Conservation (phyloP, 768 basidiomycete genomes). For the Nidula microcarpa region DNA sequence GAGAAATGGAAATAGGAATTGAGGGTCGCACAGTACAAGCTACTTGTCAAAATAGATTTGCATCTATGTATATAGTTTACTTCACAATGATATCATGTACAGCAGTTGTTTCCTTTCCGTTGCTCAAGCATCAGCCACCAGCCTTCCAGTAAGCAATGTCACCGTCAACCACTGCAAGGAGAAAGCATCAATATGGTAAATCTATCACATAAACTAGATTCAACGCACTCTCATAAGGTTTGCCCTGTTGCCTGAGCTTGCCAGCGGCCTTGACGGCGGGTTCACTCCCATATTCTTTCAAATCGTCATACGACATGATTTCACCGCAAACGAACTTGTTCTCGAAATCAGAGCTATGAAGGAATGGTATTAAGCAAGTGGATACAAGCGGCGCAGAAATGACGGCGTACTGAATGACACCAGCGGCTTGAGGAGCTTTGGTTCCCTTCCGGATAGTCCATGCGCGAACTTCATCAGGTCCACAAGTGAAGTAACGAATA, state of each 20-base stretch:
- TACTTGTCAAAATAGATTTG: not conserved
- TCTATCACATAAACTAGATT: too few relatives aligned
- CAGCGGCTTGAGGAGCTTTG: conserved; percentile 96
- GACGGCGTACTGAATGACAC: conserved; percentile 86
- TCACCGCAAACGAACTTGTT: conserved; percentile 98
- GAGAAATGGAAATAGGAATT: too few relatives aligned
- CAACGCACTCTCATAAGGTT: conserved; percentile 86
- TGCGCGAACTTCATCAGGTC: conserved; percentile 94
- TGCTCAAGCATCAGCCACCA: conserved; percentile 37
- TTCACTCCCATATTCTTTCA: conserved; percentile 91
- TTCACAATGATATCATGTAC: too few relatives aligned
- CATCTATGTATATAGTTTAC: not conserved
- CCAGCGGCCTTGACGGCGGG: conserved; percentile 90
- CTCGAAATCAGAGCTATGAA: conserved; percentile 85
- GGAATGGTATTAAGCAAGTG: not conserved
- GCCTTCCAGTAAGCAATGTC: conserved; percentile 93
- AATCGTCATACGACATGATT: conserved; percentile 89
- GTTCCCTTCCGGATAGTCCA: conserved; percentile 96
- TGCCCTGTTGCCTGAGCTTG: conserved; percentile 93
- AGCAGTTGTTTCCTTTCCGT: not conserved
- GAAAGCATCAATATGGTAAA: conserved; percentile 7
- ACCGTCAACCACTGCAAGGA: conserved; percentile 71
- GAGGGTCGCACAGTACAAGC: not conserved
- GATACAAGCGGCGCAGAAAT: not conserved
- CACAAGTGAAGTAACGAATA: conserved; percentile 96